Base-by-base conservation (phyloP, 129 eudicot genomes). In the Arctium lappa region DNA sequence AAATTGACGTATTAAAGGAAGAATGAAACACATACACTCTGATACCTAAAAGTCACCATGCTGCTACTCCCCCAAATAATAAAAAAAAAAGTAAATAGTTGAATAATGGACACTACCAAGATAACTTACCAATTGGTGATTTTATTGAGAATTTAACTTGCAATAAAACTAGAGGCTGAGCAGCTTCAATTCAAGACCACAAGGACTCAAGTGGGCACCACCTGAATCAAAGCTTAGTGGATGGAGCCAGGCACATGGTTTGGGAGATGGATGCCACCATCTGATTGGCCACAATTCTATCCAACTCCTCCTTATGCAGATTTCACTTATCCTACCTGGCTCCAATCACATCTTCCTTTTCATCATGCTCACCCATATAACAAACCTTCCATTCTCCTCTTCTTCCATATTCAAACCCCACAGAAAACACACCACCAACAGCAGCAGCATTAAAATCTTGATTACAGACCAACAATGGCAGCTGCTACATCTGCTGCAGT, bases 401-500 rank as follows among this genome's bases (percentile, higher is more conserved):
- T 29, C 72, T 65, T 8, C 73, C 84, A 84, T 65, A 84, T 42
- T 73, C 87, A 84, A 60, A 9, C 75, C 63, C 32, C 76, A 79
- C 9, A 27, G 15, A 48, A 65, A 50, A 8, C 38, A 48, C 75
- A 82, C 3, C 27, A 22, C 27, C n/a, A 80, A 8, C 50, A 71
- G 2, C 72, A 40, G 10, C 82, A 37, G 1, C 48, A 50, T 33
- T 2, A 50, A 53, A 48, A 63, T 16, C 11, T 60, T 68, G 13
- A 31, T 42, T 13, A 33, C 15, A 70, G n/a, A 78, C 38, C 79
- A 83, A 39, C 13, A 65, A 84, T 84, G 87, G 84, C 87, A 73
- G 91, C 94, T 77, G 89, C 96, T 73, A 88, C 93, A 33, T 91
- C 97, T 69, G 90, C 97, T 72, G 93, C 98, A 42, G 84, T 93